Percentiles rank a stretch among this genome's conserved stretches.
Conservation (phyloP, 805 yeast species). For the Saccharomycopsis sp. region DNA sequence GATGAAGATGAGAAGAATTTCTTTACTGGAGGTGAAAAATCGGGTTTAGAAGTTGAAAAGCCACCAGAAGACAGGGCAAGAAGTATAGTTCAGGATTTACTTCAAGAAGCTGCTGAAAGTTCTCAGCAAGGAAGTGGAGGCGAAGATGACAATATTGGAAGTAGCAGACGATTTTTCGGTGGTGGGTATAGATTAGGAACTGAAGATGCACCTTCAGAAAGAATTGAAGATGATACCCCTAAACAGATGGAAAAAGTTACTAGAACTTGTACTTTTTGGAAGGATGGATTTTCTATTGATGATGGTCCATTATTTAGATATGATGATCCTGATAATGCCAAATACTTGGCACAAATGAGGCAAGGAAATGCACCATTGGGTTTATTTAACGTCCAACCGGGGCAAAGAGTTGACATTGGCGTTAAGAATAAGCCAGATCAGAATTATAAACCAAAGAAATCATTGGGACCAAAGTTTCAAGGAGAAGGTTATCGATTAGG, state of each 20-base stretch:
- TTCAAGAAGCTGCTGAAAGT: constrained; percentile 62
- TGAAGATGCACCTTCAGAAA: constrained; percentile 29
- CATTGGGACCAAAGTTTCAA: constrained; percentile 55
- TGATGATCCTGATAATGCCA: constrained; percentile 86
- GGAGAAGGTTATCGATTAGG: constrained; percentile 87
- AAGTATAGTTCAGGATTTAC: constrained; percentile 42
- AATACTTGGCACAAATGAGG: constrained; percentile 70
- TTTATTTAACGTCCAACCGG: constrained; percentile 72
- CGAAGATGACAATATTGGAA: constrained; percentile 20
- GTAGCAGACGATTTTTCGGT: constrained; percentile 27
- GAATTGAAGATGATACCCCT: constrained; percentile 28
- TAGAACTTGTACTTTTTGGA: constrained; percentile 90
- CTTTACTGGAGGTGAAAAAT: constrained; percentile 65
- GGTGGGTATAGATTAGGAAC: constrained; percentile 37
- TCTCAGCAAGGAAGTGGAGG: constrained; percentile 40
- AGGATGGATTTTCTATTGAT: constrained; percentile 91
- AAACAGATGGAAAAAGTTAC: constrained; percentile 44
- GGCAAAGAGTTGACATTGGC: constrained; percentile 89
- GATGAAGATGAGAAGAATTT: constrained; percentile 56
- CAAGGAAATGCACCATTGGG: constrained; percentile 88
- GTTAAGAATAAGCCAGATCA: constrained; percentile 80
- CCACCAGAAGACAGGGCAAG: constrained; percentile 41
- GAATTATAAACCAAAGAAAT: constrained; percentile 66
- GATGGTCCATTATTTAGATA: constrained; percentile 82
- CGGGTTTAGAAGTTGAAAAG: constrained; percentile 73